Base-by-base conservation (phyloP, 2,329 filamentous ascomycete genomes). In the Colletotrichum sojae region DNA sequence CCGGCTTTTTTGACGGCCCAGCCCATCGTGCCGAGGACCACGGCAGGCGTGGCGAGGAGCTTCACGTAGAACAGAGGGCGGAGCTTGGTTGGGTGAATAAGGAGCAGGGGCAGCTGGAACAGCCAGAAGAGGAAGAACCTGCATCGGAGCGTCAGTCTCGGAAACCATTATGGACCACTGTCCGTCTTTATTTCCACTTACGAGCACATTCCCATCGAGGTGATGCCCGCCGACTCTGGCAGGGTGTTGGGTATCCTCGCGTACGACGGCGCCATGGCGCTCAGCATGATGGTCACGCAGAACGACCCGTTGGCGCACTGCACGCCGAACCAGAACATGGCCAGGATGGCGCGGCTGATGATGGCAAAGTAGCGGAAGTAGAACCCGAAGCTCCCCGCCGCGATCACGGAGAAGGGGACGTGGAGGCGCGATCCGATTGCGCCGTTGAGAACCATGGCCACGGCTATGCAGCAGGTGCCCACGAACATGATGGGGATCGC, bases 311-410 rank as follows among this genome's bases (percentile, higher is more conserved):
- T 70, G 6, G 53, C 31, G 36, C 57, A 62, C 46, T 92, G 89
- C 54, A 92, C 90, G 0, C 89, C 89, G 61, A 91, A 88, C 91
- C 84, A 86, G 73, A 86, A 85, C 75, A 85, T 82, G 27, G 83
- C 83, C 18, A 85, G 76, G 51, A 85, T 76, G 2, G 79, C 75
- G 25, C 84, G 80, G 36, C 81, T 80, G 6, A 83, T 73, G 52
- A 86, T 76, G 36, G 71, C 65, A 43, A 73, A 73, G 48, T 71
- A 65, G 27, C 78, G 75, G 39, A 81, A 75, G 71, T 80, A 79
- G 70, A 76, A 82, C 10, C 80, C 80, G 65, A 82, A 82, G 27
- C 76, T 77, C 16, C 76, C 74, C 9, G 79, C 75, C 6, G 77
- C 75, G 4, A 77, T 73, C 8, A 82, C 79, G 1, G 79, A 77